Evolutionary conservation across 306 rosid species (phyloP).

Genomic region (Vigna unguiculata): DNA sequence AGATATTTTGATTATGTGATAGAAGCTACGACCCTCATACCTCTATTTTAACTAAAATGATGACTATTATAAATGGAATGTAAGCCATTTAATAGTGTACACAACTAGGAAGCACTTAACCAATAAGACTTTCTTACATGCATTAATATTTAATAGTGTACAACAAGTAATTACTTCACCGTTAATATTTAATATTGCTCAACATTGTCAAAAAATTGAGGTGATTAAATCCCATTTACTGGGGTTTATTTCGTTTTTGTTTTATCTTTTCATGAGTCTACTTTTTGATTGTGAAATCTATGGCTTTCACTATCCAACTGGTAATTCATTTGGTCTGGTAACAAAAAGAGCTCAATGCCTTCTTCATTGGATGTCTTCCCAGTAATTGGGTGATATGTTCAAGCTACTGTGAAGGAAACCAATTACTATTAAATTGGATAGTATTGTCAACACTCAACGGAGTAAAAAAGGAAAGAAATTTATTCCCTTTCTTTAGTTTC

Average conservation of each 20-base stretch:
- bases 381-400: neutral
- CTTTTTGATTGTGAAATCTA: neutral
- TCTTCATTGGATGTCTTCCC: neutral
- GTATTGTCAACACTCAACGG: neutral
- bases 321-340: neutral
- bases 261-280: neutral
- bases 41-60: neutral
- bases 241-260: neutral
- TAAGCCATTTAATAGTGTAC: no score
- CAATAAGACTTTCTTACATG: no score
- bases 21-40: neutral
- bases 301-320: neutral
- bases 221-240: neutral
- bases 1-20: neutral
- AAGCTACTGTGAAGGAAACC: neutral
- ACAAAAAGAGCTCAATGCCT: neutral
- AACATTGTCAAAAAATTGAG: neutral
- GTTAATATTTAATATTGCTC: neutral
- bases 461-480: neutral
- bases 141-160: neutral
- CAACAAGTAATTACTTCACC: neutral
- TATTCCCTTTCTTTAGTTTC: slow-evolving; percentile 7
- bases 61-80: neutral
- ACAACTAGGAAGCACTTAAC: no score
- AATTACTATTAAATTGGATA: neutral